A percentile compares a stretch with the other conserved stretches of the same genome.
Evolutionary conservation across 2,329 filamentous ascomycete species (phyloP).

Genomic region (Xylaria sp.): DNA sequence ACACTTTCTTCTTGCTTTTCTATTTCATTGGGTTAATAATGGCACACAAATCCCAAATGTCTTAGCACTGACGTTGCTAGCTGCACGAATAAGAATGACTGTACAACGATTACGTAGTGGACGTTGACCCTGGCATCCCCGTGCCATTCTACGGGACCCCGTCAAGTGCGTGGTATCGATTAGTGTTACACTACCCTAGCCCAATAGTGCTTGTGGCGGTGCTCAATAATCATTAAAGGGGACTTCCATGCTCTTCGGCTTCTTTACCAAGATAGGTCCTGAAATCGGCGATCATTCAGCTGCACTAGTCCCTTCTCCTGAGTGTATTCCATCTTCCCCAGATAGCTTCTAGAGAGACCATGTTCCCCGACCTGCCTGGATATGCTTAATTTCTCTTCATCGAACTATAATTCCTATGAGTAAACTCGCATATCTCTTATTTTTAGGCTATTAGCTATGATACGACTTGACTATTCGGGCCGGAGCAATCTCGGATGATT

Average conservation of each 20-base stretch:
- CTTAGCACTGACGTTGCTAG: conserved; percentile 17
- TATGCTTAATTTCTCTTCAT: conserved; percentile 21
- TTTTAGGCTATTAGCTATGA: conserved; percentile 18
- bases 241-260: conserved; percentile 24
- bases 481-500: not conserved
- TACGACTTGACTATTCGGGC: not conserved
- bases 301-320: conserved; percentile 22
- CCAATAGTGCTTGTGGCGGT: conserved; percentile 33
- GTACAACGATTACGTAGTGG: conserved; percentile 12
- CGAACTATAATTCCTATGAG: conserved; percentile 4
- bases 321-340: conserved; percentile 14
- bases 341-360: conserved; percentile 14
- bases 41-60: not conserved
- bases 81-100: conserved; percentile 11
- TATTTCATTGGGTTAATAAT: conserved; percentile 1
- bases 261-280: conserved; percentile 31
- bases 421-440: conserved; percentile 17
- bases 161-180: not conserved
- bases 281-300: conserved; percentile 32
- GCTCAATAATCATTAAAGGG: conserved; percentile 20
- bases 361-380: conserved; percentile 10
- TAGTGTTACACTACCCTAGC: not conserved
- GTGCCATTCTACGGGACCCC: not conserved
- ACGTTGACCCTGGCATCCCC: conserved; percentile 3
- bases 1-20: not conserved